A percentile compares a stretch with the other conserved stretches of the same genome.
Evolutionary conservation across 306 rosid species (phyloP).

Genomic region (Prunus padus): DNA sequence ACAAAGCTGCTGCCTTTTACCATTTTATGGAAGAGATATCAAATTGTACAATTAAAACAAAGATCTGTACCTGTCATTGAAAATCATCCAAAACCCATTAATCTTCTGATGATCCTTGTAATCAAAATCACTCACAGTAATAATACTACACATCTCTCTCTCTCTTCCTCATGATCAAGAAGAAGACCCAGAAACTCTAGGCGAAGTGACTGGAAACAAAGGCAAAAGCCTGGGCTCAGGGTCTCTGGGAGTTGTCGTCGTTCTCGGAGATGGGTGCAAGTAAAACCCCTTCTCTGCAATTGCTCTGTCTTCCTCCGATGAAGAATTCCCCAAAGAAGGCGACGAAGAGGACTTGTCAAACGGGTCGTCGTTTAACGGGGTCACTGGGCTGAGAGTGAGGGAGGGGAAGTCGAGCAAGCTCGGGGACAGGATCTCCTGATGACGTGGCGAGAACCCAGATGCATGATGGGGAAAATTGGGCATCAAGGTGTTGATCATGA

Average conservation of each 20-base stretch:
- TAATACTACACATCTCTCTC: not conserved
- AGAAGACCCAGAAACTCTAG: constrained; percentile 70
- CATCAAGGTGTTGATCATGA: constrained; percentile 73
- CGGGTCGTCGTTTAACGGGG: constrained; percentile 72
- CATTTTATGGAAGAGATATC: constrained; percentile 16
- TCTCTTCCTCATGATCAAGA: constrained; percentile 35
- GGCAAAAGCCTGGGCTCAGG: constrained; percentile 75
- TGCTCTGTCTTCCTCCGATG: constrained; percentile 82
- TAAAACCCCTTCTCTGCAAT: constrained; percentile 90
- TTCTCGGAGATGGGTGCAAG: constrained; percentile 70
- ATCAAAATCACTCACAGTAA: not conserved
- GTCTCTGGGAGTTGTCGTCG: constrained; percentile 59
- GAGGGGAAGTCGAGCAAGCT: constrained; percentile 84
- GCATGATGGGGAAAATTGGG: constrained; percentile 51
- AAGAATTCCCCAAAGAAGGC: constrained; percentile 77
- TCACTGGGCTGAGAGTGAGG: constrained; percentile 87
- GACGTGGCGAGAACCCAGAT: constrained; percentile 68
- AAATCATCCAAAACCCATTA: constrained; percentile 16
- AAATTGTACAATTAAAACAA: constrained; percentile 16
- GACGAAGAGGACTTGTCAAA: constrained; percentile 65
- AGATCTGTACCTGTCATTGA: constrained; percentile 16
- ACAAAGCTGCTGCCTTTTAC: not conserved
- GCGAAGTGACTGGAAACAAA: constrained; percentile 76
- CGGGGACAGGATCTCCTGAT: constrained; percentile 80
- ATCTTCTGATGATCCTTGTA: not conserved